A percentile compares a stretch with the other conserved stretches of the same genome.
Evolutionary conservation across 805 yeast species (phyloP).

Genomic region (Brettanomyces sp.): DNA sequence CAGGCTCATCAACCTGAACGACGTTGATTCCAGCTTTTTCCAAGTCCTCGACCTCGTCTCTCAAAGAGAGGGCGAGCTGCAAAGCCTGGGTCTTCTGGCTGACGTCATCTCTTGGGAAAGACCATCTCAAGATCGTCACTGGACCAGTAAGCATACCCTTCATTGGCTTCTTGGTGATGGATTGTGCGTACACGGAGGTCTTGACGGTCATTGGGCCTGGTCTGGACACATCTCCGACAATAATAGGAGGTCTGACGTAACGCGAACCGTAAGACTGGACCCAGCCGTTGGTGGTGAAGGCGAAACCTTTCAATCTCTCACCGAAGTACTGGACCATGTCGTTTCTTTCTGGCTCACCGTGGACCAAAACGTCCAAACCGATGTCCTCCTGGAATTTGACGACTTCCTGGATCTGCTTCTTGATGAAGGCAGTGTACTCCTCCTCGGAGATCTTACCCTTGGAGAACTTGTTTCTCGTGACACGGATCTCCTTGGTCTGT

Average conservation of each 20-base stretch:
- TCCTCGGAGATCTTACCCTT: constrained; percentile 94
- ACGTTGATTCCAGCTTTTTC: constrained; percentile 97
- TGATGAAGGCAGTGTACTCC: constrained; percentile 93
- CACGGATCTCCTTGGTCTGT: constrained; percentile 98
- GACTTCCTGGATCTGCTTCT: constrained; percentile 91
- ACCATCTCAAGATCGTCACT: constrained; percentile 99
- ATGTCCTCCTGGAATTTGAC: constrained; percentile 99
- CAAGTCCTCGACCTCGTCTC: constrained; percentile 97
- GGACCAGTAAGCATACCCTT: constrained; percentile 99
- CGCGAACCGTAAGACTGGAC: constrained; percentile 99
- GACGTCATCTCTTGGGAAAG: constrained; percentile 99
- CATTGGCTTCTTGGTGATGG: constrained; percentile 89
- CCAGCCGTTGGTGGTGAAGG: constrained; percentile 99
- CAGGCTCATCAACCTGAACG: constrained; percentile 99
- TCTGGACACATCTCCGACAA: constrained; percentile 98
- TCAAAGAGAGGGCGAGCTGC: constrained; percentile 94
- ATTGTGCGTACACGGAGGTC: constrained; percentile 99
- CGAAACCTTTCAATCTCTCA: constrained; percentile 96
- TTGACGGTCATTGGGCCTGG: constrained; percentile 97
- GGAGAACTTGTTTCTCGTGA: constrained; percentile 95
- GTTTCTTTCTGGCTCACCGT: constrained; percentile 99
- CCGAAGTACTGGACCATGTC: constrained; percentile 99
- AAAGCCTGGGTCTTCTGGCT: constrained; percentile 88
- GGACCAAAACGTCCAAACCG: constrained; percentile 96
- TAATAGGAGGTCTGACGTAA: constrained; percentile 98